Conservation (phyloP, 345 rosid species). For the Carallia pectinifolia region DNA sequence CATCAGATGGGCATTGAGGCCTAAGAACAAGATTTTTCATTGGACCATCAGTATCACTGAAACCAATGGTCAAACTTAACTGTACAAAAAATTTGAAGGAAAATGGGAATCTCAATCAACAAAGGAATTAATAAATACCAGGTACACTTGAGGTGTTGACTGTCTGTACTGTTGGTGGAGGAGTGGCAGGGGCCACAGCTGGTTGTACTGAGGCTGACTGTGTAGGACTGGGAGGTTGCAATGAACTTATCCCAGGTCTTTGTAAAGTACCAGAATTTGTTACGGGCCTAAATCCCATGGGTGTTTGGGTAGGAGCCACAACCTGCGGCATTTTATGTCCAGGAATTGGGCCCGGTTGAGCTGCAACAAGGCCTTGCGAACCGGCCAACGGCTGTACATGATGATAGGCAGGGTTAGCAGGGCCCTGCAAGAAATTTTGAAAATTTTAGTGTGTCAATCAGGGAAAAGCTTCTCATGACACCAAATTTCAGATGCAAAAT, state of each 20-base stretch:
- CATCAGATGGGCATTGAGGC: background rate
- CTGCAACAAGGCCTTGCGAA: conserved; percentile 45
- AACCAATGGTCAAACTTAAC: background rate
- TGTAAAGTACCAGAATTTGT: conserved; percentile 51
- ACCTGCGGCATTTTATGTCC: conserved; percentile 54
- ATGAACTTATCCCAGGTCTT: conserved; percentile 61
- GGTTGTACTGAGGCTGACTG: conserved; percentile 54
- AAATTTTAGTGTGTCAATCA: conserved; percentile 8
- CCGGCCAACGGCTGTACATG: conserved; percentile 55
- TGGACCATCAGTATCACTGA: background rate
- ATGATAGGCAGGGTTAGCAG: conserved; percentile 46
- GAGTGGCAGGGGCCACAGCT: conserved; percentile 61
- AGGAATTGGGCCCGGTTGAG: conserved; percentile 52
- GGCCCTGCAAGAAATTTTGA: conserved; percentile 50
- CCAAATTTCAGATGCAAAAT: conserved; percentile 6
- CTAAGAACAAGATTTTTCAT: background rate
- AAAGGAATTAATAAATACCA: conserved; percentile 40
- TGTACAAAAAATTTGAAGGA: background rate
- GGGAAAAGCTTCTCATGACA: background rate
- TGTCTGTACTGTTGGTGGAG: conserved; percentile 89
- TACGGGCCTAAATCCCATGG: conserved; percentile 70
- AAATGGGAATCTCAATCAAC: background rate
- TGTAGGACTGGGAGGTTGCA: conserved; percentile 73
- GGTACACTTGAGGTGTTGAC: conserved; percentile 85
- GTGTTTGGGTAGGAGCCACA: conserved; percentile 47